Conservation (phyloP, 2,329 filamentous ascomycete genomes). For the Colletotrichum godetiae region DNA sequence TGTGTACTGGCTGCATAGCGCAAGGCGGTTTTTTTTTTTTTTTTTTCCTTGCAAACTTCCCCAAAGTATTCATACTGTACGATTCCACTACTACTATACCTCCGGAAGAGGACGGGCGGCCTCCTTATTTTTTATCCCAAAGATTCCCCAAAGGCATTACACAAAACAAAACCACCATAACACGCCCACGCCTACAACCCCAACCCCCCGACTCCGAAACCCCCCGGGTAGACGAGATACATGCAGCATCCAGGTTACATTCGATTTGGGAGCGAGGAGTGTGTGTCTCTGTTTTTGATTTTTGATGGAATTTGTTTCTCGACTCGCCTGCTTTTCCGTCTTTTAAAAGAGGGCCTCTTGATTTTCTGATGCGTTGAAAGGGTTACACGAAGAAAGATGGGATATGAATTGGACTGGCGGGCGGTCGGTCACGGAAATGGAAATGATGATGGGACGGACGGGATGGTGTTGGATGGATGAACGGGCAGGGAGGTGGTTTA, state of each 20-base stretch:
- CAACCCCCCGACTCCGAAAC: not conserved
- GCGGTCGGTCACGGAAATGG: slow-evolving; percentile 10
- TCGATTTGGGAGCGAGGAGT: slow-evolving; percentile 21
- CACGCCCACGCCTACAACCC: slow-evolving; percentile 1
- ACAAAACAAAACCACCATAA: not conserved
- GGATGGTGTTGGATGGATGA: not conserved
- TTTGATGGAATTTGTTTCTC: slow-evolving; percentile 3
- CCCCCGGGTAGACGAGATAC: slow-evolving; percentile 19
- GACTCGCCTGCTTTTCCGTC: not conserved
- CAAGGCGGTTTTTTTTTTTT: slow-evolving; percentile 32
- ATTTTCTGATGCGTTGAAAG: not conserved
- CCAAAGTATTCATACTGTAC: slow-evolving; percentile 11
- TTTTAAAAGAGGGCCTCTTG: not conserved
- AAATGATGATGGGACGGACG: slow-evolving; percentile 13
- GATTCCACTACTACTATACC: slow-evolving; percentile 32
- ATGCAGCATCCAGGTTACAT: slow-evolving; percentile 9
- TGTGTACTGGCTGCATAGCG: slow-evolving; percentile 36
- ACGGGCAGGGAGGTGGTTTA: not conserved
- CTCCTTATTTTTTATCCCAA: slow-evolving; percentile 23
- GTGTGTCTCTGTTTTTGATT: slow-evolving; percentile 11
- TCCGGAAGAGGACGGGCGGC: slow-evolving; percentile 10
- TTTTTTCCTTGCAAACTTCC: slow-evolving; percentile 8
- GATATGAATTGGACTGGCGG: slow-evolving; percentile 6
- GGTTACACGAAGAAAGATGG: slow-evolving; percentile 7
- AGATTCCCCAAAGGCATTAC: slow-evolving; percentile 19